Percentiles rank a stretch among this genome's conserved stretches.
phyloP scores from a whole-genome alignment of 1,139 yeast genomes.

The Yamadazyma conglobata region DNA sequence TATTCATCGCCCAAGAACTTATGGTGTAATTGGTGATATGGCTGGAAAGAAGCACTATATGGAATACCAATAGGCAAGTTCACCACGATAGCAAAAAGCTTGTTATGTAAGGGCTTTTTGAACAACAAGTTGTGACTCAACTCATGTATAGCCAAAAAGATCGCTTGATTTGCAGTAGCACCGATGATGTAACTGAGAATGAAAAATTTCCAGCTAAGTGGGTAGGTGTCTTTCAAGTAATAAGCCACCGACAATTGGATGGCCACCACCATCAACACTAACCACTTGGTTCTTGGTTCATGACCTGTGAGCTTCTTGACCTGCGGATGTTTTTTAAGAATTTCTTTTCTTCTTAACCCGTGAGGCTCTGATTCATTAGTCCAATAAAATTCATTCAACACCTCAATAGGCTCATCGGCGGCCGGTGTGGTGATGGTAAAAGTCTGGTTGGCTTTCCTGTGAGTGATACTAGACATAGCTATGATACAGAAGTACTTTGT shows the following conservation, averaged over 20 bases:
- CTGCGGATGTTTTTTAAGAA: conserved; percentile 73
- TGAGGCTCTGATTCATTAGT: conserved; percentile 83
- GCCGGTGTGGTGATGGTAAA: conserved; percentile 40
- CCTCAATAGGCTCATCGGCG: conserved; percentile 41
- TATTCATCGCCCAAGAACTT: conserved; percentile 85
- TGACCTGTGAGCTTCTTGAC: conserved; percentile 79
- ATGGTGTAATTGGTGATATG: conserved; percentile 89
- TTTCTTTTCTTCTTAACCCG: conserved; percentile 65
- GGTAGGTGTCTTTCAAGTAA: conserved; percentile 52
- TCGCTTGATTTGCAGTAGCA: conserved; percentile 80
- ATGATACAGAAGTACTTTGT: too few relatives aligned
- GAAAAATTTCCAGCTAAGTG: conserved; percentile 56
- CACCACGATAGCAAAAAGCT: conserved; percentile 71
- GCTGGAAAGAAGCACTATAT: conserved; percentile 85
- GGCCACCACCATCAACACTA: conserved; percentile 59
- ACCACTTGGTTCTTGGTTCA: conserved; percentile 82
- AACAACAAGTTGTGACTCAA: conserved; percentile 83
- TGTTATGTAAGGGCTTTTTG: conserved; percentile 72
- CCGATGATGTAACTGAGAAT: conserved; percentile 72
- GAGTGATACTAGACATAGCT: conserved; percentile 28
- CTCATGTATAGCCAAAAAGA: conserved; percentile 86
- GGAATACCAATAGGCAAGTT: conserved; percentile 89
- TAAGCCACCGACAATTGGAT: conserved; percentile 65
- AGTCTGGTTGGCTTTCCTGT: conserved; percentile 31
- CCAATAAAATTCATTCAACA: conserved; percentile 70